A percentile compares a stretch with the other conserved stretches of the same genome.
Conservation (phyloP, 345 rosid species). For the Eucalyptus sp. region DNA sequence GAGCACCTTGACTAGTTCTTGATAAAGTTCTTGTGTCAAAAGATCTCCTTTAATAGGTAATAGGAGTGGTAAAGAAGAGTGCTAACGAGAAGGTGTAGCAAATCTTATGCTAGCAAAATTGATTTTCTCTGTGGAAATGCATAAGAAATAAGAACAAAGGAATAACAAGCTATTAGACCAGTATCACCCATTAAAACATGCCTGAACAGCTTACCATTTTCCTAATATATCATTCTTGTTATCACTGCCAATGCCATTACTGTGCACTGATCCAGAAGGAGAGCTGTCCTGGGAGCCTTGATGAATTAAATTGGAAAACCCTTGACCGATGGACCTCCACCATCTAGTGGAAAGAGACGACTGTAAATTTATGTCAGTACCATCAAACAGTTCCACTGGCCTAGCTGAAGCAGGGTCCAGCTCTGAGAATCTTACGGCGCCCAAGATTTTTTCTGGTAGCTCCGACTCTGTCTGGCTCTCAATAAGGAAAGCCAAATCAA, state of each 20-base stretch:
- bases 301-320: constrained; percentile 56
- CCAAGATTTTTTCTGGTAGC: constrained; percentile 79
- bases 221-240: constrained; percentile 14
- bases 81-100: not conserved
- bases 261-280: constrained; percentile 2
- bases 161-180: not conserved
- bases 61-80: not conserved
- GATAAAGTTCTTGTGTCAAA: not conserved
- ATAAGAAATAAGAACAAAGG: not conserved
- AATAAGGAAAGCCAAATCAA: constrained; percentile 81
- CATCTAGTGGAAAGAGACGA: constrained; percentile 44
- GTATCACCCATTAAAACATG: not conserved
- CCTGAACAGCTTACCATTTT: constrained; percentile 30
- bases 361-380: constrained; percentile 7
- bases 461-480: constrained; percentile 75
- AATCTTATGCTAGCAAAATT: not conserved
- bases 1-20: not conserved
- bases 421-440: constrained; percentile 77
- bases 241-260: constrained; percentile 20
- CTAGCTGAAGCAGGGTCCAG: constrained; percentile 60
- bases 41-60: not conserved
- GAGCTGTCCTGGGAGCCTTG: constrained; percentile 43
- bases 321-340: constrained; percentile 80
- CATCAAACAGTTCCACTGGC: constrained; percentile 14
- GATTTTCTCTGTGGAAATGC: not conserved